Evolutionary conservation across 225 moss, liverwort and hornwort species (phyloP), one percentile per base, ranked within the genome.

Genomic region (Rhytidiadelphus loreus): DNA sequence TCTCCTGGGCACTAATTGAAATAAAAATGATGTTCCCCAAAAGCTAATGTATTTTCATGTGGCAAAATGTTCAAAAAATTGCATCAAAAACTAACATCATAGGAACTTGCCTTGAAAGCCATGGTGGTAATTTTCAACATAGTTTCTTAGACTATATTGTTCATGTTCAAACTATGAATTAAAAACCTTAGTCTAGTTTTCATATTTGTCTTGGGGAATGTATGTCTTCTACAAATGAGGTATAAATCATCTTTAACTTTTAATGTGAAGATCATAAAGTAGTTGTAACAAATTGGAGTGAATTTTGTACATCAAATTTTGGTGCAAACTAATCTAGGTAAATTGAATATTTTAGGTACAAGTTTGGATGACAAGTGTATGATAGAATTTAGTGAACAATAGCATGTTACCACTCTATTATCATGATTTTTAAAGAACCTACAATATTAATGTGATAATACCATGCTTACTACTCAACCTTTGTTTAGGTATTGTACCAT

Each of bases 1-100:
- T 13, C 13, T 16, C 1, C 0, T 0, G 1, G 0, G 25, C 15
- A 14, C 0, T 3, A 2, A 71, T 43, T 71, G 43, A 71, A 43
- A 43, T 43, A 39, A 13, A 68, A 23, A 68, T 68, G 2, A 23
- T 15, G 15, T 25, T 41, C 1, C 4, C 0, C 0, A 0, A 41
- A 41, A 39, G 11, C 1, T 8, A 41, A 66, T n/a, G 6, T 21
- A 3, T 23, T 64, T 71, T 71, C 9, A 0, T 72, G 9, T 16
- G 1, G 17, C 1, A 72, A 16, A 72, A 29, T 5, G 5, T 16
- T 44, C 5, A 28, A 29, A 72, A 68, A 28, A 16, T 26, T 44
- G 10, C 9, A 28, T 29, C 6, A 16, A 44, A 44, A 10, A 29
- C 44, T 28, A 6, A 44, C 16, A 16, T 75, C 5, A 21, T 7